Evolutionary conservation across 2,329 filamentous ascomycete genomes (phyloP).

Genomic region (Cercospora janseana): DNA sequence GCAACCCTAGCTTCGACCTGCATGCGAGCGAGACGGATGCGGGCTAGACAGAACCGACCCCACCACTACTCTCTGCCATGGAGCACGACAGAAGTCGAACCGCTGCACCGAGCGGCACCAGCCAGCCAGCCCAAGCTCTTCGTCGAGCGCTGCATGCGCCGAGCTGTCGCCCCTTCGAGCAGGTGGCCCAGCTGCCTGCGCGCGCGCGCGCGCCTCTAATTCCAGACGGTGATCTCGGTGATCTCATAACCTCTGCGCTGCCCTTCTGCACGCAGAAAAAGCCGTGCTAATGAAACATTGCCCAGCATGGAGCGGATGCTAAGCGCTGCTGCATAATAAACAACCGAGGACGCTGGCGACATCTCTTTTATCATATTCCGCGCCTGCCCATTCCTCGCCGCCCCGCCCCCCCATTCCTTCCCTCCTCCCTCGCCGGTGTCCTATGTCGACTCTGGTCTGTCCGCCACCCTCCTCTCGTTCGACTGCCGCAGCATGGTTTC

Average conservation of each 20-base stretch:
- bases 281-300: slow-evolving; percentile 25
- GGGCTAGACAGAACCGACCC: slow-evolving; percentile 17
- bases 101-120: slow-evolving; percentile 30
- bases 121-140: slow-evolving; percentile 27
- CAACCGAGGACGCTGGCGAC: slow-evolving; percentile 34
- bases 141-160: slow-evolving; percentile 21
- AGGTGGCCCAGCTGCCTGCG: slow-evolving; percentile 29
- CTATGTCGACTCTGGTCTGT: slow-evolving; percentile 33
- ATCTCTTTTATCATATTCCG: slow-evolving; percentile 36
- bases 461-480: slow-evolving; percentile 35
- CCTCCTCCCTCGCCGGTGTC: slow-evolving; percentile 26
- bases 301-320: slow-evolving; percentile 33
- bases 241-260: slow-evolving; percentile 28
- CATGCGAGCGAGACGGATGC: slow-evolving; percentile 16
- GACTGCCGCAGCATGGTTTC: slow-evolving; percentile 37
- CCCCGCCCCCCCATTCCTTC: slow-evolving; percentile 16
- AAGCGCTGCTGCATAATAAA: slow-evolving; percentile 36
- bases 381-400: slow-evolving; percentile 17
- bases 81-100: no score
- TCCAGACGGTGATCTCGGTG: slow-evolving; percentile 33
- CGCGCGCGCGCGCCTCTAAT: slow-evolving; percentile 31
- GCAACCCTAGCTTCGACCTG: slow-evolving; percentile 19
- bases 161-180: slow-evolving; percentile 26
- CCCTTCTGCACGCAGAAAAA: slow-evolving; percentile 27
- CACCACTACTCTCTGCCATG: slow-evolving; percentile 15